Evolutionary conservation across 148 eudicot species (phyloP), one percentile per base, ranked within the genome.

Genomic region (Pharnaceum exiguum): DNA sequence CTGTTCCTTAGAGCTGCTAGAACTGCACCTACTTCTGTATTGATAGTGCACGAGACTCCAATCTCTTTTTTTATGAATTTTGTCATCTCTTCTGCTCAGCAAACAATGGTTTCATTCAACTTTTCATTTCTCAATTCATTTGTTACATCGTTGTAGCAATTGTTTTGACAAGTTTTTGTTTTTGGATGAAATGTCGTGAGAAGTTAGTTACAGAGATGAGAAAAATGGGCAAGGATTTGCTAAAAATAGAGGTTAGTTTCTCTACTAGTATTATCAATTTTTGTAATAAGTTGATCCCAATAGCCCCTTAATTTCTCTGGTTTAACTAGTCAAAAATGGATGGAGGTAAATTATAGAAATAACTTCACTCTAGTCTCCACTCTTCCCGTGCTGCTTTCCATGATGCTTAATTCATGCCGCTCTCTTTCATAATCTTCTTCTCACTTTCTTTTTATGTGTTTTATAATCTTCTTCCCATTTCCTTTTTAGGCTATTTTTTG

Each of bases 11-110:
- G 69, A 12, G 82, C 88, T 8, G 96, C 96, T 16, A 91, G 57
- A 18, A 91, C 87, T 8, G 96, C 87, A 37, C 98, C 88, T 4
- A 87, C 76, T 66, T 88, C 98, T 38, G 98, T 85, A 79, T 83
- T 91, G 7, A 91, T 59, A 78, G 83, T 88, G 82, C 98, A 91
- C 1, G 94, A 81, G 16, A 88, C 21, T 2, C 90, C 94, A 13
- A 85, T 62, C 46, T 88, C 85, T 76, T 65, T 87, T 27, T 71
- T 75, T 64, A 67, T 78, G 11, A 48, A 55, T 32, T 36, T 87
- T 2, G 64, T 67, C 77, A 70, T 63, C 2, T 26, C 5, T 8
- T 38, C 13, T 22, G 9, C 7, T 15, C 26, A 11, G 18, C 1
- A 30, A 10, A 1, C 16, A 25, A 2, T 7, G 31, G 3, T 57